Percentiles rank a stretch among this genome's conserved stretches.
phyloP scores from a whole-genome alignment of 2,329 filamentous ascomycete genomes.

The Trichoderma pleuroti region DNA sequence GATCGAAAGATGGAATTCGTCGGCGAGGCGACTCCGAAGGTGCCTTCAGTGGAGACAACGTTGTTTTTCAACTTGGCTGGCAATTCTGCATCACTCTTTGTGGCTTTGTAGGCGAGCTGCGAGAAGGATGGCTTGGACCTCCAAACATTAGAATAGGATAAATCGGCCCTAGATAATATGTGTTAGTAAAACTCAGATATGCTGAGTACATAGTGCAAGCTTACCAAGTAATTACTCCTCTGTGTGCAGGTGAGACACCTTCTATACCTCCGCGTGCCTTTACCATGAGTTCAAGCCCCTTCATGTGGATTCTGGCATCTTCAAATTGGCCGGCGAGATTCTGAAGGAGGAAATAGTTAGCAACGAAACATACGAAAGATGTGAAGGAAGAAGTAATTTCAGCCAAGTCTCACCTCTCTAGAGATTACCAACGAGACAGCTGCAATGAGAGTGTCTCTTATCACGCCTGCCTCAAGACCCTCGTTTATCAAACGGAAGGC shows the following conservation, averaged over 20 bases:
- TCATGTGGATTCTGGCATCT: neutral
- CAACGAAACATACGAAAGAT: too few species aligned
- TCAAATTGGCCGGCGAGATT: slow-evolving; percentile 9
- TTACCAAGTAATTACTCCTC: neutral
- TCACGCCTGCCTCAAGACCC: neutral
- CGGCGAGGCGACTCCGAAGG: neutral
- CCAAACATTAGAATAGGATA: neutral
- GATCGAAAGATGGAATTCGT: neutral
- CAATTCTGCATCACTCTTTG: neutral
- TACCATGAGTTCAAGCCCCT: neutral
- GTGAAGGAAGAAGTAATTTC: neutral
- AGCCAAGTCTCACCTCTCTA: neutral
- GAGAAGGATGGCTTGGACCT: neutral
- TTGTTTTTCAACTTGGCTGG: neutral
- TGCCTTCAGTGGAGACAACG: neutral
- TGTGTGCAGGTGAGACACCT: neutral
- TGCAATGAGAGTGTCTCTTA: slow-evolving; percentile 4
- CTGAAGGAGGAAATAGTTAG: neutral
- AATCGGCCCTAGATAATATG: neutral
- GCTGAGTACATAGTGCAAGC: neutral
- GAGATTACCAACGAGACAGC: neutral
- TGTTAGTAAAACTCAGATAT: neutral
- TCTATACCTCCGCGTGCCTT: neutral
- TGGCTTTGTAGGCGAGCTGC: neutral
- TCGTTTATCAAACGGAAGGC: slow-evolving; percentile 4